Percentiles rank a stretch among this genome's conserved stretches.
Evolutionary conservation across 108 stramenopile genomes (phyloP).

Genomic region (Skeletonema tropicum): DNA sequence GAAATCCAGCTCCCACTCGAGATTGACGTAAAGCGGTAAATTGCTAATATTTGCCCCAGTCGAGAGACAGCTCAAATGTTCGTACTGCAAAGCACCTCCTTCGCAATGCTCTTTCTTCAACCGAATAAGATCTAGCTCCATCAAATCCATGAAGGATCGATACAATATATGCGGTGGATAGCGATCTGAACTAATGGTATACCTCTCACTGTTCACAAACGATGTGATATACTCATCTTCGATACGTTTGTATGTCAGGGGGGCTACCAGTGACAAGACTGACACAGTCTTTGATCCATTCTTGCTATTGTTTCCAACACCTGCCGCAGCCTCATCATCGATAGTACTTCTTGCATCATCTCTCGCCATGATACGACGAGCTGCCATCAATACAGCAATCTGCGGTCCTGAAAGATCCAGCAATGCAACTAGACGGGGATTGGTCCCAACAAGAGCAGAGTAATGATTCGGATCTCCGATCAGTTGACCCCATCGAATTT

Average conservation of each 20-base stretch:
- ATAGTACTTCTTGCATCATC: slow-evolving; percentile 50
- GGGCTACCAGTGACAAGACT: slow-evolving; percentile 20
- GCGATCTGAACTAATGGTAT: slow-evolving; percentile 41
- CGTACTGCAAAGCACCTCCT: slow-evolving; percentile 74
- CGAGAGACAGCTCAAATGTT: slow-evolving; percentile 32
- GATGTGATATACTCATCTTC: slow-evolving; percentile 73
- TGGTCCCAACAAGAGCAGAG: slow-evolving; percentile 32
- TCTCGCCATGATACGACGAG: slow-evolving; percentile 68
- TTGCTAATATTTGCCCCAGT: slow-evolving; percentile 47
- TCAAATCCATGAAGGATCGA: slow-evolving; percentile 61
- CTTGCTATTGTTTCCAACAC: slow-evolving; percentile 8
- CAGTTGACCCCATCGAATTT: slow-evolving; percentile 41
- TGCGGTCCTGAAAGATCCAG: slow-evolving; percentile 77
- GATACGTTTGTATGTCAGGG: slow-evolving; percentile 82
- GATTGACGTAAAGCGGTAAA: slow-evolving; percentile 70
- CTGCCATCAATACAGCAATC: slow-evolving; percentile 69
- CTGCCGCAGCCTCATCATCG: slow-evolving; percentile 38
- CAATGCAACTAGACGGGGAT: slow-evolving; percentile 70
- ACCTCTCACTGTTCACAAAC: slow-evolving; percentile 39
- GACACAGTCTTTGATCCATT: slow-evolving; percentile 11
- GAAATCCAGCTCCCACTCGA: slow-evolving; percentile 74
- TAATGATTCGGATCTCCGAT: slow-evolving; percentile 38
- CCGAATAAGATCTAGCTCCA: slow-evolving; percentile 68
- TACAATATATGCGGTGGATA: slow-evolving; percentile 40
- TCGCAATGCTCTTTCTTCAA: slow-evolving; percentile 73